Conservation (phyloP, 129 eudicot species). For the Chrysanthemum makinoi region DNA sequence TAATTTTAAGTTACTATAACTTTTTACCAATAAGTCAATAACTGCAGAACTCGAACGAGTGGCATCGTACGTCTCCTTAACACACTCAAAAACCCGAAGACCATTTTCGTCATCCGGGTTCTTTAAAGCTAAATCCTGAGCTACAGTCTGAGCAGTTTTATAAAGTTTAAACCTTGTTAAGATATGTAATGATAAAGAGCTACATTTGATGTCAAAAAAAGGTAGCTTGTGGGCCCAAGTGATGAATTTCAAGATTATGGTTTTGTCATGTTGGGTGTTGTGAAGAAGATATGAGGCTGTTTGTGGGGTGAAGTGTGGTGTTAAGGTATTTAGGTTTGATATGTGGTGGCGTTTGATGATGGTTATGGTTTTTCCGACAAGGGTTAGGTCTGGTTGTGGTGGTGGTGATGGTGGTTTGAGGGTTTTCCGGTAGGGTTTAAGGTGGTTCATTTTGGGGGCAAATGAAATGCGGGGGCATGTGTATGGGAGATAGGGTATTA, state of each 20-base stretch:
- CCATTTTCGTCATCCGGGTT: conserved; percentile 31
- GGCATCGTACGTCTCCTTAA: conserved; percentile 46
- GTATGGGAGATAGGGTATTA: no score
- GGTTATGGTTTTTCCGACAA: conserved; percentile 56
- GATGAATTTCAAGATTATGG: conserved; percentile 64
- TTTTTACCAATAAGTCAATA: conserved; percentile 76
- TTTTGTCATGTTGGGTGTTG: conserved; percentile 51
- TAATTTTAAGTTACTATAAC: conserved; percentile 57
- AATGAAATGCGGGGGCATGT: conserved; percentile 7
- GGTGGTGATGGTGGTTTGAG: conserved; percentile 28
- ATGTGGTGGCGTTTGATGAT: conserved; percentile 65
- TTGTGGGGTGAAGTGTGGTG: conserved; percentile 65
- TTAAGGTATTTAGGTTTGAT: conserved; percentile 40
- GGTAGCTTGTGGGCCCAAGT: conserved; percentile 50
- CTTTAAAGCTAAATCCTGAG: conserved; percentile 45
- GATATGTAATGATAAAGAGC: conserved; percentile 57
- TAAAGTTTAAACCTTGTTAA: conserved; percentile 81
- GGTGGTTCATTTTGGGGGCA: conserved; percentile 44
- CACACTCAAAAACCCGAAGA: conserved; percentile 42
- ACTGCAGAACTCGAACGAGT: conserved; percentile 75
- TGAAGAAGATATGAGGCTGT: conserved; percentile 65
- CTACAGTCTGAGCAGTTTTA: conserved; percentile 62
- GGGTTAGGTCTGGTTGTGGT: conserved; percentile 31
- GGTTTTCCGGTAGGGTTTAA: conserved; percentile 42
- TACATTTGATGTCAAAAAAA: conserved; percentile 62